A percentile compares a stretch with the other conserved stretches of the same genome.
phyloP scores from a whole-genome alignment of 2,329 filamentous ascomycete species.

The Fusarium pseudograminearum region DNA sequence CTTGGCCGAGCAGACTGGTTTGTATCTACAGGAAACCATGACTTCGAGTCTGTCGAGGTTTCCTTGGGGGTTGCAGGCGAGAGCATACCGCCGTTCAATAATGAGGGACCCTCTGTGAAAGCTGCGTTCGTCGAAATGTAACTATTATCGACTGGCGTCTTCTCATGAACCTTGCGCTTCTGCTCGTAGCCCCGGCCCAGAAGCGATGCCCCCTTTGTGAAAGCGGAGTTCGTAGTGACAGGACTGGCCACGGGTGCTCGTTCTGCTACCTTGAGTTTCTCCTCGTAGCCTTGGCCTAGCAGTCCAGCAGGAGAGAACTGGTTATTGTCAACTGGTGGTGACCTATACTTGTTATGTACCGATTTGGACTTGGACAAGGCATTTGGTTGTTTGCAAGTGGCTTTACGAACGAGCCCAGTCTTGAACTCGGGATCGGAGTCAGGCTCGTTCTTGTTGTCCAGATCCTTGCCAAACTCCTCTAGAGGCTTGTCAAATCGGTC shows the following conservation, averaged over 20 bases:
- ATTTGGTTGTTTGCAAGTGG: slow-evolving; percentile 26
- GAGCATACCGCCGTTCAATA: slow-evolving; percentile 60
- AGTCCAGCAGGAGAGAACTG: slow-evolving; percentile 66
- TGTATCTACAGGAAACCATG: slow-evolving; percentile 55
- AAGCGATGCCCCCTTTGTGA: slow-evolving; percentile 69
- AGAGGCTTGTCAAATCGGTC: slow-evolving; percentile 67
- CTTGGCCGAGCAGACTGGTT: slow-evolving; percentile 52
- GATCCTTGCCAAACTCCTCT: slow-evolving; percentile 63
- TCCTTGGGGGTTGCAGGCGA: slow-evolving; percentile 41
- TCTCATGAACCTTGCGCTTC: slow-evolving; percentile 55
- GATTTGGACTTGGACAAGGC: slow-evolving; percentile 47
- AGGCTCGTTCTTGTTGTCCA: slow-evolving; percentile 34
- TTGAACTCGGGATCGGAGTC: slow-evolving; percentile 30
- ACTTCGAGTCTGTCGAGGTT: slow-evolving; percentile 47
- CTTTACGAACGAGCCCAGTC: slow-evolving; percentile 29
- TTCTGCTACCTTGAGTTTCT: slow-evolving; percentile 57
- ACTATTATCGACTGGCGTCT: slow-evolving; percentile 48
- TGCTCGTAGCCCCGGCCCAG: slow-evolving; percentile 62
- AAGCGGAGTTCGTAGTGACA: slow-evolving; percentile 53
- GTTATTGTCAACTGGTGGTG: slow-evolving; percentile 45
- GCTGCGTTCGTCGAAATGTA: slow-evolving; percentile 49
- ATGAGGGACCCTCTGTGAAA: slow-evolving; percentile 68
- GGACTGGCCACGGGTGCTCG: slow-evolving; percentile 49
- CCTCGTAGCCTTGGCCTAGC: slow-evolving; percentile 61
- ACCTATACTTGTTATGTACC: slow-evolving; percentile 30